Evolutionary conservation across 225 moss, liverwort and hornwort species (phyloP).

Genomic region (Lunularia cruciata): DNA sequence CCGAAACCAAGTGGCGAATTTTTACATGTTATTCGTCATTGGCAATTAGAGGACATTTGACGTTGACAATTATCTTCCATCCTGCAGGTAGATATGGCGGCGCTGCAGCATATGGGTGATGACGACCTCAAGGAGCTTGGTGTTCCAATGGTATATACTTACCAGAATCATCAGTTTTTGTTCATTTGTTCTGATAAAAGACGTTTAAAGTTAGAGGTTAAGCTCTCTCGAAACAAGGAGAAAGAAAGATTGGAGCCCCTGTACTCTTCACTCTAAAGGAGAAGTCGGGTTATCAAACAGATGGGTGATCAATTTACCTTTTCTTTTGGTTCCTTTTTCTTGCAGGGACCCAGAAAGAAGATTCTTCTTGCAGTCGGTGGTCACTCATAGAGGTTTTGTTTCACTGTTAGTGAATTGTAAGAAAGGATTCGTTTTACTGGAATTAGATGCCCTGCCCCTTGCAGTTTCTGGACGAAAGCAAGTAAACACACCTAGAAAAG

Average conservation of each 20-base stretch:
- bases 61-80: neutral
- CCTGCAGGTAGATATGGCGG: slow-evolving; percentile 84
- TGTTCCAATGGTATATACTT: slow-evolving; percentile 70
- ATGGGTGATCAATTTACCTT: too few relatives aligned
- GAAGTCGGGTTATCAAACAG: too few relatives aligned
- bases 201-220: too few relatives aligned
- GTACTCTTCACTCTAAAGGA: too few relatives aligned
- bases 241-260: too few relatives aligned
- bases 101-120: slow-evolving; percentile 81
- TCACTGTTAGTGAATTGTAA: slow-evolving; percentile 9
- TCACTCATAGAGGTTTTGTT: slow-evolving; percentile 37
- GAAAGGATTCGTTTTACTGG: neutral
- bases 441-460: neutral
- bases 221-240: too few relatives aligned
- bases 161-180: neutral
- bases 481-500: neutral
- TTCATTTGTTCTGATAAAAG: too few relatives aligned
- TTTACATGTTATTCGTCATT: too few relatives aligned
- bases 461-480: slow-evolving; percentile 3
- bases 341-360: slow-evolving; percentile 92
- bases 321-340: neutral
- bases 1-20: too few relatives aligned
- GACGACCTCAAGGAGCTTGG: slow-evolving; percentile 92
- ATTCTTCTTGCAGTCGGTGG: slow-evolving; percentile 76
- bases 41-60: neutral